Evolutionary conservation across 2,329 filamentous ascomycete genomes (phyloP).

Genomic region (Monosporascus sp.): DNA sequence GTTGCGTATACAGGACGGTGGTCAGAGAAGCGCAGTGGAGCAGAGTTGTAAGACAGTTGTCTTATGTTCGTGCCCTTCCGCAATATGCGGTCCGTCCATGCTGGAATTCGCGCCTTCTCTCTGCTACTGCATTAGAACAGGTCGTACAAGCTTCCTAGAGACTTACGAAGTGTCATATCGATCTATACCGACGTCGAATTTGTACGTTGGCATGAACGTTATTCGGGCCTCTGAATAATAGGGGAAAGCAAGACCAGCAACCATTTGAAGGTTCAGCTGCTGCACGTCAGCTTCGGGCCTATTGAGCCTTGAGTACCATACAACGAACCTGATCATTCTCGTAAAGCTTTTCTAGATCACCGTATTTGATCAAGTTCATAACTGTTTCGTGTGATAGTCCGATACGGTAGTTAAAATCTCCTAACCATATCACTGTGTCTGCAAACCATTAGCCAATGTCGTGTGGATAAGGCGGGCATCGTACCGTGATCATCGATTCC

Average conservation of each 20-base stretch:
- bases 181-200: conserved; percentile 85
- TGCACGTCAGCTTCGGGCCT: conserved; percentile 8
- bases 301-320: background rate
- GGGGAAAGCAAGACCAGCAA: conserved; percentile 80
- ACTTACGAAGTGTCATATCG: conserved; percentile 84
- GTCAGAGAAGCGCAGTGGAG: conserved; percentile 83
- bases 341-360: conserved; percentile 74
- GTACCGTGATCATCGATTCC: conserved; percentile 84
- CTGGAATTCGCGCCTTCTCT: conserved; percentile 90
- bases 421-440: conserved; percentile 84
- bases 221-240: conserved; percentile 90
- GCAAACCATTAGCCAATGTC: conserved; percentile 15
- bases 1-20: conserved; percentile 91
- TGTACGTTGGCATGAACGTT: conserved; percentile 89
- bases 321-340: conserved; percentile 78
- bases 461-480: conserved; percentile 7
- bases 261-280: conserved; percentile 91
- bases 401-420: conserved; percentile 98
- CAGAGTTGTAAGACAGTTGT: conserved; percentile 77
- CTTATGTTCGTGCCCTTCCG: conserved; percentile 78
- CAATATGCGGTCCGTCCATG: conserved; percentile 93
- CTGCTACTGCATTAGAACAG: conserved; percentile 38
- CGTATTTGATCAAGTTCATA: conserved; percentile 64
- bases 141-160: background rate
- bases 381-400: conserved; percentile 75